These are phyloP conservation scores for Anthracocystis setariae DNA, from an alignment of 1,284 basidiomycete genomes.

Conservation along the genomic window DNA sequence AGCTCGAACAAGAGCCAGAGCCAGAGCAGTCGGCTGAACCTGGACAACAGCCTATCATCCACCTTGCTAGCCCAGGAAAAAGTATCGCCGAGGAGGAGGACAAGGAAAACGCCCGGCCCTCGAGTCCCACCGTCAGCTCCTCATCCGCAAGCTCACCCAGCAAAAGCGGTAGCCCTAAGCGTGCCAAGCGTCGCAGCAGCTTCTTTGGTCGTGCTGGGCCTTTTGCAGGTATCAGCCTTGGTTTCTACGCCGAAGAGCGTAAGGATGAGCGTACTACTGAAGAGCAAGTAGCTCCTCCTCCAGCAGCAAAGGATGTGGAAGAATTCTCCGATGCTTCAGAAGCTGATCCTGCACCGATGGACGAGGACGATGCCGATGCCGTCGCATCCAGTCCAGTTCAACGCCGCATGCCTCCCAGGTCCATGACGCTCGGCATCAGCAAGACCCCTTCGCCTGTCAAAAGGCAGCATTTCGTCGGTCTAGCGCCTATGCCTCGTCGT, in stretches of 20 bases:
- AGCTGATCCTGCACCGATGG: conserved; percentile 20
- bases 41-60: not conserved
- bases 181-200: conserved; percentile 50
- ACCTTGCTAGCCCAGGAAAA: not conserved
- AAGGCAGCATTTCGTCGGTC: conserved; percentile 36
- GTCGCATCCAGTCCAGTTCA: conserved; percentile 3
- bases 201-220: conserved; percentile 52
- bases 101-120: conserved; percentile 19
- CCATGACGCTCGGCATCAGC: conserved; percentile 34
- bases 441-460: conserved; percentile 47
- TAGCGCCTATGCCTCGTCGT: conserved; percentile 42
- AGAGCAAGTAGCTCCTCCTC: not conserved
- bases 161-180: conserved; percentile 42
- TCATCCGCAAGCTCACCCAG: conserved; percentile 14
- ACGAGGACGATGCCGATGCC: conserved; percentile 11
- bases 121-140: conserved; percentile 6
- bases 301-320: conserved; percentile 6
- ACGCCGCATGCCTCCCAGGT: conserved; percentile 13
- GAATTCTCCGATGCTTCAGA: conserved; percentile 28
- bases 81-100: conserved; percentile 1
- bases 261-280: conserved; percentile 10
- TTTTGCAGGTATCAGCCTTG: conserved; percentile 43
- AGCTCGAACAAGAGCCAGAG: conserved; percentile 29
- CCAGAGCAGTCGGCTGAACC: conserved; percentile 1
- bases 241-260: conserved; percentile 54